A percentile compares a stretch with the other conserved stretches of the same genome.
phyloP scores from a whole-genome alignment of 139 green algal genomes.

The Raphidocelis subcapitata region DNA sequence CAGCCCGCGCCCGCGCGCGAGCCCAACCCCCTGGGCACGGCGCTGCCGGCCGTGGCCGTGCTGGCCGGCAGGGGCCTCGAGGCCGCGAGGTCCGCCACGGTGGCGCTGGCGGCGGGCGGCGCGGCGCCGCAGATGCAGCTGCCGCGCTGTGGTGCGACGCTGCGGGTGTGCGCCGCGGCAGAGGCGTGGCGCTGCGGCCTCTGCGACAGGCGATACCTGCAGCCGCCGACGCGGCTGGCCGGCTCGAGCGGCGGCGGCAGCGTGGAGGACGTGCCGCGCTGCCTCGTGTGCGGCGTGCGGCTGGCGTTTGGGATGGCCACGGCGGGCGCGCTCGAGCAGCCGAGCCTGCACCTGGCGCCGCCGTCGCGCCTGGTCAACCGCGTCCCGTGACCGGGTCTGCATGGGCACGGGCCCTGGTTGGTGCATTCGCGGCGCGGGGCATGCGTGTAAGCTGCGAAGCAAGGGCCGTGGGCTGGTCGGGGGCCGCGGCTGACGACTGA shows the following conservation, averaged over 20 bases:
- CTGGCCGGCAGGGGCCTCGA: constrained; percentile 3
- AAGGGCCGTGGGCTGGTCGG: no score
- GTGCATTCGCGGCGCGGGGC: no score
- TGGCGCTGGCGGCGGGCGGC: background rate
- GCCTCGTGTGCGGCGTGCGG: constrained; percentile 14
- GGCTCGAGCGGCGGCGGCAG: background rate
- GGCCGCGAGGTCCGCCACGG: background rate
- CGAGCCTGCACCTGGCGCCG: no score
- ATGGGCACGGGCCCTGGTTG: no score
- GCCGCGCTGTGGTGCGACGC: constrained; percentile 8
- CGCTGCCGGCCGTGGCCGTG: background rate
- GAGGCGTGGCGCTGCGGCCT: constrained; percentile 14
- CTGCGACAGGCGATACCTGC: constrained; percentile 10
- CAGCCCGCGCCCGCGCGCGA: constrained; percentile 2
- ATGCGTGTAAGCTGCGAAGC: no score
- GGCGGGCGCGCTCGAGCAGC: background rate
- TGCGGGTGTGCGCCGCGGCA: constrained; percentile 2
- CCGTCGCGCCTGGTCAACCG: no score
- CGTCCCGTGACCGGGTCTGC: no score
- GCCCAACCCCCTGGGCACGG: constrained; percentile 9
- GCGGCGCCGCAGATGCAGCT: background rate
- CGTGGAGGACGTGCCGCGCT: background rate
- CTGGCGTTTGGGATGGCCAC: background rate
- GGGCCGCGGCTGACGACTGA: no score
- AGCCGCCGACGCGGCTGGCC: background rate